Conservation (phyloP, 2,329 filamentous ascomycete species). For the Paraphaeosphaeria sporulosa region DNA sequence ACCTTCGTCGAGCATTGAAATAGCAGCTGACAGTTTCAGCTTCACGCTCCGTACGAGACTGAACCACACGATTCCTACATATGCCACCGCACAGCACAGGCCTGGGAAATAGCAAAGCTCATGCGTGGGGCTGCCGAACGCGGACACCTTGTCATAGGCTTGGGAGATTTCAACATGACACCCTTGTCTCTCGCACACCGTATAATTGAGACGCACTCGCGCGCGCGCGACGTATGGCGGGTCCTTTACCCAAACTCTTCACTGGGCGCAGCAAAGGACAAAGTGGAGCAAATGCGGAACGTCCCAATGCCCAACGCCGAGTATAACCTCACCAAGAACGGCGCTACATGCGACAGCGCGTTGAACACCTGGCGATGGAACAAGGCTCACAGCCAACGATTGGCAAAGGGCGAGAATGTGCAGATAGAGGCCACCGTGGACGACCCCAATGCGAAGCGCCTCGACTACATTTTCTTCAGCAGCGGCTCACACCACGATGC, state of each 20-base stretch:
- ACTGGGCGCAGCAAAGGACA: constrained; percentile 74
- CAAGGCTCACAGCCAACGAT: constrained; percentile 70
- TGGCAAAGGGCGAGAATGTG: constrained; percentile 71
- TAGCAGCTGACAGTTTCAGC: constrained; percentile 53
- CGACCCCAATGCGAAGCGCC: constrained; percentile 80
- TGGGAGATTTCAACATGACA: constrained; percentile 98
- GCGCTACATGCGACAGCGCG: constrained; percentile 83
- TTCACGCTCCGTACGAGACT: constrained; percentile 86
- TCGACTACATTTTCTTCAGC: constrained; percentile 91
- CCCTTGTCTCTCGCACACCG: constrained; percentile 84
- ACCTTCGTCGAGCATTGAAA: constrained; percentile 47
- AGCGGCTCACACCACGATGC: constrained; percentile 36
- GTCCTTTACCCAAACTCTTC: constrained; percentile 84
- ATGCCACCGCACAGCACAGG: constrained; percentile 88
- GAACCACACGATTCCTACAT: constrained; percentile 84
- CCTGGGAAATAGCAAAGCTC: constrained; percentile 92
- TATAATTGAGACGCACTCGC: constrained; percentile 79
- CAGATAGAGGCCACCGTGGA: constrained; percentile 69
- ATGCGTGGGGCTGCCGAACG: constrained; percentile 81
- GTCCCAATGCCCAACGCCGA: constrained; percentile 76
- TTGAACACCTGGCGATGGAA: constrained; percentile 96
- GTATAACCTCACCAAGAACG: constrained; percentile 81
- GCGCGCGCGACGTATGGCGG: constrained; percentile 84
- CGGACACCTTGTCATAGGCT: constrained; percentile 81
- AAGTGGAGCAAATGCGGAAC: constrained; percentile 70